Evolutionary conservation across 805 yeast genomes (phyloP).

Genomic region (Sugiyamaella smithiae): DNA sequence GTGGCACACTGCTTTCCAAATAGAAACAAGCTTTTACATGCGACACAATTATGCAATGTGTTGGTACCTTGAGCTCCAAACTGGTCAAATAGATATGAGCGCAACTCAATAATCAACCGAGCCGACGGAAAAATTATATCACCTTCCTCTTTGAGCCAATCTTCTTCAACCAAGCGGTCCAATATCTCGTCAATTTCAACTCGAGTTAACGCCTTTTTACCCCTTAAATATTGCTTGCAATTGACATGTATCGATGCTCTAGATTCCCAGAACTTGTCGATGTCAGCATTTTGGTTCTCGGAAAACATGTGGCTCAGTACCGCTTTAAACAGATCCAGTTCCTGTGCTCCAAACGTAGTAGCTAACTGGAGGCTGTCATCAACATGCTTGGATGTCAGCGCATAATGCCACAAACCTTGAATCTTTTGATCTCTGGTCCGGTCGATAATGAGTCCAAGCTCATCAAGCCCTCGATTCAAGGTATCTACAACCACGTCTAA

Average conservation of each 20-base stretch:
- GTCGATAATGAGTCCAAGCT: slow-evolving; percentile 38
- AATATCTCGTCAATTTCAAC: slow-evolving; percentile 8
- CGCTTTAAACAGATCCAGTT: slow-evolving; percentile 48
- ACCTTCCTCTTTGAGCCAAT: not conserved
- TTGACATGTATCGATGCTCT: not conserved
- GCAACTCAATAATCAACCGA: slow-evolving; percentile 48
- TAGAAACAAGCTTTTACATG: slow-evolving; percentile 54
- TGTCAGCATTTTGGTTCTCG: slow-evolving; percentile 15
- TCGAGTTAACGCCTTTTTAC: not conserved
- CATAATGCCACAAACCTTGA: slow-evolving; percentile 35
- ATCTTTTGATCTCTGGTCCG: slow-evolving; percentile 37
- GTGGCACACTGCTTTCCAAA: slow-evolving; percentile 46
- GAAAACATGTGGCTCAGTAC: slow-evolving; percentile 41
- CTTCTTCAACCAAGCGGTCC: slow-evolving; percentile 7
- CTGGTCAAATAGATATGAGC: slow-evolving; percentile 40
- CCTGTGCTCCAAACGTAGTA: slow-evolving; percentile 37
- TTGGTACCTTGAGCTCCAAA: slow-evolving; percentile 34
- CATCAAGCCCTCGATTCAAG: slow-evolving; percentile 38
- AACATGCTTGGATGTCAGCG: slow-evolving; percentile 41
- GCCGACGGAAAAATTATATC: slow-evolving; percentile 32
- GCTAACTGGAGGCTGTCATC: slow-evolving; percentile 40
- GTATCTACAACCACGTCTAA: slow-evolving; percentile 25
- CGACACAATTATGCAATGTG: slow-evolving; percentile 44
- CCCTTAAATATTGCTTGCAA: not conserved
- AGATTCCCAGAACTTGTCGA: slow-evolving; percentile 9